Evolutionary conservation across 2,329 filamentous ascomycete species (phyloP).

Genomic region (Colletotrichum higginsianum): DNA sequence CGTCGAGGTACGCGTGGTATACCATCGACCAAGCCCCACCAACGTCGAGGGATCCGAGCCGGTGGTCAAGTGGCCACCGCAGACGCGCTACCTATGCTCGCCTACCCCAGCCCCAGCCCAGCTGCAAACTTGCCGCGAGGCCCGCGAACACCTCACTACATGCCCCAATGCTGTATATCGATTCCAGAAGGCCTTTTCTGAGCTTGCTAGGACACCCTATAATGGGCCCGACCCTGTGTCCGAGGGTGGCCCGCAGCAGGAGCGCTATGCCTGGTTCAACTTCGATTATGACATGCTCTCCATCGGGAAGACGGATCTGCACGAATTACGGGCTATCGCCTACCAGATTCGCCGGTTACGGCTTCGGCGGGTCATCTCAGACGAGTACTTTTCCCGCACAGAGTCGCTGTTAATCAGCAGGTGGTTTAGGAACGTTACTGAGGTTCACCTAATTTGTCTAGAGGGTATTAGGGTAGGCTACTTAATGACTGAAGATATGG

Average conservation of each 20-base stretch:
- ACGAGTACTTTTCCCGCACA: not conserved
- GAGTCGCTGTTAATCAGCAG: conserved; percentile 3
- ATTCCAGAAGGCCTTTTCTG: not conserved
- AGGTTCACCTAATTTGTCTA: not conserved
- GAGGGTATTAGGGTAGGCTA: conserved; percentile 1
- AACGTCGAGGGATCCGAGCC: not conserved
- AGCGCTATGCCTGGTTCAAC: conserved; percentile 30
- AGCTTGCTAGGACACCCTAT: not conserved
- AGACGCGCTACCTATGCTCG: conserved; percentile 20
- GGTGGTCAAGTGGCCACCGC: not conserved
- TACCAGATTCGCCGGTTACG: not conserved
- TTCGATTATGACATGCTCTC: conserved; percentile 14
- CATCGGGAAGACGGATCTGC: not conserved
- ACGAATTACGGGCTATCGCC: not conserved
- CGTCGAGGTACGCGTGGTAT: conserved; percentile 11
- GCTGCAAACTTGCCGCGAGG: conserved; percentile 9
- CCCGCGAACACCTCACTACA: conserved; percentile 5
- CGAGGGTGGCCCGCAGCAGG: not conserved
- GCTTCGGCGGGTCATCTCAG: not conserved
- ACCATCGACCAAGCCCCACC: not conserved
- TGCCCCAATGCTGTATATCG: not conserved
- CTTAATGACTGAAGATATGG: not conserved
- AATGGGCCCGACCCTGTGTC: no score
- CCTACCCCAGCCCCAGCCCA: conserved; percentile 3
- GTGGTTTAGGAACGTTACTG: not conserved